Evolutionary conservation across 1,284 basidiomycete genomes (phyloP).

Genomic region (Trichosporon asahii): DNA sequence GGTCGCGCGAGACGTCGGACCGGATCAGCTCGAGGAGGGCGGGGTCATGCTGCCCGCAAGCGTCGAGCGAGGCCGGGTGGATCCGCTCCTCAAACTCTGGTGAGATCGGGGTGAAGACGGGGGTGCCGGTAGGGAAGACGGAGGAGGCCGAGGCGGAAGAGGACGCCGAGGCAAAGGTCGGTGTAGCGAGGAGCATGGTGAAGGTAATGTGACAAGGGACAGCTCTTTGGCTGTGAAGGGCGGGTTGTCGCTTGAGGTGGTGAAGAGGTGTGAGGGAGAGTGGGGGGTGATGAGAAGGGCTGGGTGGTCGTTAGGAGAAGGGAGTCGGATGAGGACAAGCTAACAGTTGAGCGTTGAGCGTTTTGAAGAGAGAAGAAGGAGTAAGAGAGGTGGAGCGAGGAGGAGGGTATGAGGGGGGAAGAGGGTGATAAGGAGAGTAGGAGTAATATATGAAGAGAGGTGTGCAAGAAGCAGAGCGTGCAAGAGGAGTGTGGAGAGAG

Average conservation of each 20-base stretch:
- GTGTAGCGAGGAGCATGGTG: conserved; percentile 6
- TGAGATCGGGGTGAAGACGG: conserved; percentile 39
- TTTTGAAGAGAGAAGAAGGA: not conserved
- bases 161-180: conserved; percentile 13
- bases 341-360: not conserved
- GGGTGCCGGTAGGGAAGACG: conserved; percentile 39
- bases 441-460: not conserved
- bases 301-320: not conserved
- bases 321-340: not conserved
- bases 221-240: not conserved
- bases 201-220: not conserved
- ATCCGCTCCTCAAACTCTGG: conserved; percentile 51
- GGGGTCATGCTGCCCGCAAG: conserved; percentile 67
- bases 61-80: conserved; percentile 64
- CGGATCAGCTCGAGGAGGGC: conserved; percentile 72
- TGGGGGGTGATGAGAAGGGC: not conserved
- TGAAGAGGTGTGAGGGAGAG: not conserved
- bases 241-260: not conserved
- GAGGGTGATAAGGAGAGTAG: not conserved
- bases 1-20: conserved; percentile 71
- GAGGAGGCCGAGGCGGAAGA: conserved; percentile 27
- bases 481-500: not conserved
- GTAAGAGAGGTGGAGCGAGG: not conserved
- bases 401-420: not conserved
- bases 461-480: not conserved